Base-by-base conservation (phyloP, 2,329 filamentous ascomycete species). In the Cladosporium cucumerinum region DNA sequence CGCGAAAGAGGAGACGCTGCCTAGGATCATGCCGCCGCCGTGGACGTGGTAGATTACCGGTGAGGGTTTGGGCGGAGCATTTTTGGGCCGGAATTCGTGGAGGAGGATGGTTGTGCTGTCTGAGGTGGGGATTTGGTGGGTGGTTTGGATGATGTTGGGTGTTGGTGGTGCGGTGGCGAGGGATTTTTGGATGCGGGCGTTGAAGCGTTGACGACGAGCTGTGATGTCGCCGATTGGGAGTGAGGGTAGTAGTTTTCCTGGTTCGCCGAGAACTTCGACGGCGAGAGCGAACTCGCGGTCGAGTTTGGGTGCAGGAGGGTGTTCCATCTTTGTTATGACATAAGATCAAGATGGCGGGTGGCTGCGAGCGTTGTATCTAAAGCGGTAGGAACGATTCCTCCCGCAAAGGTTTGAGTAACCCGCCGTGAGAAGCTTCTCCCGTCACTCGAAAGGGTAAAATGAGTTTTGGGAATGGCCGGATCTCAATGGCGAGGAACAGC, bases 11-110 rank as follows among this genome's bases (percentile, higher is more conserved):
- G 73, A 70, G 23, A 76, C 71, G 34, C 63, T 70, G 5, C 77
- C 71, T 1, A 69, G 63, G 30, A 82, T 72, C 57, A 77, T 76
- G 16, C 80, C 80, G 18, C 81, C 80, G 34, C 79, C 79, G 64
- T 82, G 81, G 23, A 75, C 66, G 63, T 79, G 76, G 25, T 78
- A 51, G 7, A 79, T 69, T 1, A 75, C 78, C 14, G 64, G 57
- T 7, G 66, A 65, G 21, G 60, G 39, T 11, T 63, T 57, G 7
- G 54, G 14, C 8, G 65, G 65, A 30, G 57, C 54, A 25, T 43
- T 62, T 18, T 57, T 66, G 25, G 67, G 68, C 7, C 61, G 66
- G 68, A 69, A 69, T 66, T 66, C 68, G 60, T 69, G 68, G 18
- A 69, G 63, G 25, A 11, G 12, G 28, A 61, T 18, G 39, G n/a